phyloP scores from a whole-genome alignment of 2,329 filamentous ascomycete genomes.

The Diaporthe nobilis region DNA sequence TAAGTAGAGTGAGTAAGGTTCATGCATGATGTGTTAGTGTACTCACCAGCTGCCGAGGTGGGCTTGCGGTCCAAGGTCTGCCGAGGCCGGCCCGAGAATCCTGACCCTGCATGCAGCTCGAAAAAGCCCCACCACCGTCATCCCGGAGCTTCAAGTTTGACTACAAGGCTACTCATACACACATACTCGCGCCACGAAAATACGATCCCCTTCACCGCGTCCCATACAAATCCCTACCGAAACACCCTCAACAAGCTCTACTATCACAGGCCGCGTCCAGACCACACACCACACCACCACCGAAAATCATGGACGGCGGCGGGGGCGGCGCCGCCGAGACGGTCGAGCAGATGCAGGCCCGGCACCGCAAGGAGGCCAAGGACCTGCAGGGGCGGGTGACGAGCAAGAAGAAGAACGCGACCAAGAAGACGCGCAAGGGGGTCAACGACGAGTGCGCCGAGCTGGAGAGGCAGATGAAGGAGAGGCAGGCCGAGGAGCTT shows the following conservation, averaged over 20 bases:
- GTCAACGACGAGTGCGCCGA: constrained; percentile 83
- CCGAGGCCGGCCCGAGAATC: constrained; percentile 18
- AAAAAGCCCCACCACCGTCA: constrained; percentile 5
- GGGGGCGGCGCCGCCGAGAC: constrained; percentile 54
- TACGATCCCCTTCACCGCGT: neutral
- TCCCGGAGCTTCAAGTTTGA: constrained; percentile 21
- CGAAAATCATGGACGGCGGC: constrained; percentile 25
- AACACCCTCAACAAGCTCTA: too few relatives aligned
- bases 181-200: neutral
- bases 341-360: constrained; percentile 83
- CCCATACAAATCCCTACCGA: neutral
- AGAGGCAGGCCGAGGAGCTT: constrained; percentile 75
- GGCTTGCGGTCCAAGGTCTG: neutral
- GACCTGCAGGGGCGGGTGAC: constrained; percentile 89
- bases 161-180: neutral
- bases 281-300: neutral
- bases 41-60: neutral
- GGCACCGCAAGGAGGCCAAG: constrained; percentile 89
- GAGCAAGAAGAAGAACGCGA: constrained; percentile 96
- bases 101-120: constrained; percentile 4
- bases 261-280: neutral
- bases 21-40: constrained; percentile 12
- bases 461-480: constrained; percentile 76
- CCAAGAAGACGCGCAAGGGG: constrained; percentile 85
- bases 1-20: neutral